Base-by-base conservation (phyloP, 495 filamentous ascomycete species). In the Tuber aestivum region DNA sequence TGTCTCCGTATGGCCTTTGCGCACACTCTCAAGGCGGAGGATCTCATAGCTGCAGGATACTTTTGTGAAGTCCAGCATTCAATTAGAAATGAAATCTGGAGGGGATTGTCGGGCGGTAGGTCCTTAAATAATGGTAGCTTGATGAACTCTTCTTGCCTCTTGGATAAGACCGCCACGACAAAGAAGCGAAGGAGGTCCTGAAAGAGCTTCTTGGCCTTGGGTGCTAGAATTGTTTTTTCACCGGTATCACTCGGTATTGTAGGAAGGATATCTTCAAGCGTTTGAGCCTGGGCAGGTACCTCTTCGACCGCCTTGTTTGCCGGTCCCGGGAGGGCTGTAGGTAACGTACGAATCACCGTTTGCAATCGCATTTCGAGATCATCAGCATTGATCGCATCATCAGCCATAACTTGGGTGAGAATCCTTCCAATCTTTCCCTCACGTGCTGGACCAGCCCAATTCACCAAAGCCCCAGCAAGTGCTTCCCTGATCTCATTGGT, bases 51-150 rank as follows among this genome's bases (percentile, higher is more conserved):
- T 27, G 87, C 88, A 41, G 93, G 91, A 77, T 90, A 90, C 21
- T 87, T 86, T 0, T 91, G 89, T 74, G 91, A 92, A 20, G 76
- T 75, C 89, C 93, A 92, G 32, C 93, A 87, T 56, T 89, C 87
- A 74, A 90, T 86, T 74, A 94, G 91, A 82, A 97, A 95, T 6
- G 91, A 92, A 80, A 94, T 82, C 74, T 91, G 92, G 56, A 93
- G 87, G 14, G 91, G 87, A 3, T 89, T 87, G 70, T 89, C 86
- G 23, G 86, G 83, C 0, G 89, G 90, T 38, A 85, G 81, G 9
- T 87, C 78, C 44, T 87, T 86, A 41, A 94, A 86, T 56, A 91
- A 85, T 23, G 88, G 86, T 10, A 90, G 82, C 21, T 86, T 84
- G 65, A 89, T 86, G 77, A 97, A 65, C 35, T 65, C 27, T 32